Evolutionary conservation across 805 yeast genomes (phyloP).

Genomic region (Candida patagonica): DNA sequence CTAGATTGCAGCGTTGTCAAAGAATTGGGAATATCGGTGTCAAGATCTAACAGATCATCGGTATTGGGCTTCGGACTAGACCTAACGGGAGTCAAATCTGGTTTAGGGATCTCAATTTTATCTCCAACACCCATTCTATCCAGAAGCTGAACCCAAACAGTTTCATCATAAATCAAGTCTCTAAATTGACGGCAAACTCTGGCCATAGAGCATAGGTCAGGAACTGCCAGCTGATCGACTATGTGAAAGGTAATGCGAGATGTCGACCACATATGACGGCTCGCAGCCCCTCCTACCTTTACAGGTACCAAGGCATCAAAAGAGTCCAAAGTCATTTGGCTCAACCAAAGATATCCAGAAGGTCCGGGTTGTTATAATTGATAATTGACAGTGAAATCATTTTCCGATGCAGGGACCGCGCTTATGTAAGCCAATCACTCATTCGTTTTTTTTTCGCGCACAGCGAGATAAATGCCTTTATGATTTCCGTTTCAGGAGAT

Average conservation of each 20-base stretch:
- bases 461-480: no score
- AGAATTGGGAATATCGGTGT: neutral
- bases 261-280: slow-evolving; percentile 3
- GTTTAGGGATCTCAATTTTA: neutral
- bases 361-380: no score
- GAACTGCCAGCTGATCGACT: slow-evolving; percentile 11
- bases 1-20: neutral
- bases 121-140: slow-evolving; percentile 7
- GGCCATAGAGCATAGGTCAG: slow-evolving; percentile 33
- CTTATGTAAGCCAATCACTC: no score
- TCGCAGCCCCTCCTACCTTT: neutral
- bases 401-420: no score
- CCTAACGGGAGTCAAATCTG: neutral
- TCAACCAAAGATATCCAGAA: no score
- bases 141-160: slow-evolving; percentile 12
- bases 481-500: no score
- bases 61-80: neutral
- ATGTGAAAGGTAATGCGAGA: slow-evolving; percentile 6
- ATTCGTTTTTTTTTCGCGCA: no score
- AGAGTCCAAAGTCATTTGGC: neutral
- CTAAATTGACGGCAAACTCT: slow-evolving; percentile 33
- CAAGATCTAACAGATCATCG: neutral
- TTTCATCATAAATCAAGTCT: slow-evolving; percentile 32
- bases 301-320: neutral
- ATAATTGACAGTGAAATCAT: no score